A percentile compares a stretch with the other conserved stretches of the same genome.
phyloP scores from a whole-genome alignment of 371 early-diverging fungal genomes.

The Smittium culicis region DNA sequence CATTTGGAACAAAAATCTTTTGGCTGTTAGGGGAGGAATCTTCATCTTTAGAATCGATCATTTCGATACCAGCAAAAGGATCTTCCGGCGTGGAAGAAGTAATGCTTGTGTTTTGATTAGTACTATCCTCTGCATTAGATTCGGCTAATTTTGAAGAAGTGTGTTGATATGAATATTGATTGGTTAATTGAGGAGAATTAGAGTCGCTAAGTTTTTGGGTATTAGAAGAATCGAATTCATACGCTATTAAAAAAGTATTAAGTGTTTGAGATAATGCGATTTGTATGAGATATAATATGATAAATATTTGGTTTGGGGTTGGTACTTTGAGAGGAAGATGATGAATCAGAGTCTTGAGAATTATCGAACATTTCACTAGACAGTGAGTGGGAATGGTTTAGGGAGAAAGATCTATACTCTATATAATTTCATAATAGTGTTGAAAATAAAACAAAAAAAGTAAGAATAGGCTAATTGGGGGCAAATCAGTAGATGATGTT shows the following conservation, averaged over 20 bases:
- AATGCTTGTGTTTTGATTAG: background rate
- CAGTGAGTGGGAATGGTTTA: background rate
- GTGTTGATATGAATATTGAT: background rate
- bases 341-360: background rate
- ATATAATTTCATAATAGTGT: background rate
- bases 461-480: too few species aligned
- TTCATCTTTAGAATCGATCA: background rate
- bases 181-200: background rate
- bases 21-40: background rate
- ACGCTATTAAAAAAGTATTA: background rate
- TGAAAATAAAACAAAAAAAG: background rate
- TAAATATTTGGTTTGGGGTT: too few species aligned
- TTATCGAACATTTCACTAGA: background rate
- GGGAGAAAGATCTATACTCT: background rate
- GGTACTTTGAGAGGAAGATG: too few species aligned
- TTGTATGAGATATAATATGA: too few species aligned
- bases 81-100: background rate
- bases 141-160: background rate
- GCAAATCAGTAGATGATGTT: too few species aligned
- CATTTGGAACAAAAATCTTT: background rate
- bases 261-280: background rate
- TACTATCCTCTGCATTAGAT: too few species aligned
- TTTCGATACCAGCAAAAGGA: background rate
- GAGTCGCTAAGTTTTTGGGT: background rate
- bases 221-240: background rate